phyloP scores from a whole-genome alignment of 1,284 basidiomycete genomes.

The Schizophyllum amplum region DNA sequence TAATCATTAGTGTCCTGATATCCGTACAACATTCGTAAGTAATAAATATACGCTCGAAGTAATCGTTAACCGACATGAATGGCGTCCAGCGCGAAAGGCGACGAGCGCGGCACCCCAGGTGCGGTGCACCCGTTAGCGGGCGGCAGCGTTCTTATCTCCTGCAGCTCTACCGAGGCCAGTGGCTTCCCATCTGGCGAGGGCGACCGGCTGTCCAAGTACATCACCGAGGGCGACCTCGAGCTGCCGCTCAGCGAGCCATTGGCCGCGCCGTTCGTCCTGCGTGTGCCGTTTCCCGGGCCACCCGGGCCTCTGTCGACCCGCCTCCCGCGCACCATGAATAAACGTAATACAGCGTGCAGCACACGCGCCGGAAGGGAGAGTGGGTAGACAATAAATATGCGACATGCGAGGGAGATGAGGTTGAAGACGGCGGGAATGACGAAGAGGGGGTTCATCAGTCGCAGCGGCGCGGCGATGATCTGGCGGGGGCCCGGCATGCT shows the following conservation, averaged over 20 bases:
- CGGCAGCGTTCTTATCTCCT: no score
- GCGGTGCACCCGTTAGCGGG: not conserved
- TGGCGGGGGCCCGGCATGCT: not conserved
- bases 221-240: no score
- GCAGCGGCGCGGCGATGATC: not conserved
- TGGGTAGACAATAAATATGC: conserved; percentile 8
- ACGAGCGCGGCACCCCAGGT: conserved; percentile 20
- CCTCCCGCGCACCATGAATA: conserved; percentile 1
- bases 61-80: conserved; percentile 39
- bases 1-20: conserved; percentile 26
- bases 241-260: no score
- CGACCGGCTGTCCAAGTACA: no score
- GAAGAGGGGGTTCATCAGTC: conserved; percentile 4
- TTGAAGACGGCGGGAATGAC: conserved; percentile 2
- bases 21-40: conserved; percentile 28
- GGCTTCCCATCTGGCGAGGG: no score
- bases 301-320: no score
- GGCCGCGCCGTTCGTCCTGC: no score
- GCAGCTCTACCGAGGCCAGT: no score
- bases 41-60: conserved; percentile 20
- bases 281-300: no score
- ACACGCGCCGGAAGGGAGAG: conserved; percentile 12
- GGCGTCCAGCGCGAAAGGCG: conserved; percentile 21
- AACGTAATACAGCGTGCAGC: conserved; percentile 8
- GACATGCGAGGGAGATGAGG: conserved; percentile 6